A percentile compares a stretch with the other conserved stretches of the same genome.
phyloP scores from a whole-genome alignment of 305 asterid genomes.

The Stenogyne calaminthoides region DNA sequence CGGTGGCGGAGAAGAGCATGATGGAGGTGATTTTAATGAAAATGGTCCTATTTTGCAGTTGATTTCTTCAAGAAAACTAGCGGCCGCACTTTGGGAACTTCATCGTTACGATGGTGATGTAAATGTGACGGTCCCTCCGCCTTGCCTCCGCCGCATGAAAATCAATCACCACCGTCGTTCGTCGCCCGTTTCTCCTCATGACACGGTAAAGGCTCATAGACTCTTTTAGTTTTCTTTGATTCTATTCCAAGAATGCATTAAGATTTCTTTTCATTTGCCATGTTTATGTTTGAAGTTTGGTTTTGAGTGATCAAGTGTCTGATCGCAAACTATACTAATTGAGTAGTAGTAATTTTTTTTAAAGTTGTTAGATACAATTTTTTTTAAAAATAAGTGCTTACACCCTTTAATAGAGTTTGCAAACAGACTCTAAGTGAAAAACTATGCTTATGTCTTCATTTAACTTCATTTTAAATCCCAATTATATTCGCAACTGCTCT shows the following conservation, averaged over 20 bases:
- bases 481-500: no score
- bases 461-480: no score
- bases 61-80: constrained; percentile 80
- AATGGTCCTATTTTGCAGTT: constrained; percentile 26
- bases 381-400: no score
- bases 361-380: no score
- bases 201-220: background rate
- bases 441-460: no score
- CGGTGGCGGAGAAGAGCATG: background rate
- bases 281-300: background rate
- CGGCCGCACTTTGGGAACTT: constrained; percentile 82
- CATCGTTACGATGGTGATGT: constrained; percentile 56
- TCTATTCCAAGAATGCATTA: background rate
- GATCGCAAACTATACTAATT: no score
- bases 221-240: background rate
- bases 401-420: no score
- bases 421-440: no score
- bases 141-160: constrained; percentile 53
- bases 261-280: no score
- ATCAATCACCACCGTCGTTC: constrained; percentile 44
- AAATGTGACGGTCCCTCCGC: constrained; percentile 22
- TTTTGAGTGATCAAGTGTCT: no score
- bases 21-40: background rate
- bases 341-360: no score
- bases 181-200: constrained; percentile 54